phyloP scores from a whole-genome alignment of 345 rosid genomes.

The Aquilaria malaccensis region DNA sequence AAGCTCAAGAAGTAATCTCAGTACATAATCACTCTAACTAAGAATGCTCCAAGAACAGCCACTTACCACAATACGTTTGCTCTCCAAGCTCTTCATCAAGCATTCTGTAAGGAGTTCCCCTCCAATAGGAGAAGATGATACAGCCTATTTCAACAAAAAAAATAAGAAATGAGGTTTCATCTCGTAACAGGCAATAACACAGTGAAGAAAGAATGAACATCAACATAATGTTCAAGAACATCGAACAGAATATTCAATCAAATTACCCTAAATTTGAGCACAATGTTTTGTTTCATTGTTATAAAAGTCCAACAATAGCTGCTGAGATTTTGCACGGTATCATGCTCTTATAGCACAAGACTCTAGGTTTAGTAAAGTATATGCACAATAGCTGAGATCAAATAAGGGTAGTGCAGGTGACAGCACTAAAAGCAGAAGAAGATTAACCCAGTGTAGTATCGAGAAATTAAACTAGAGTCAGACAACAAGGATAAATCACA shows the following conservation, averaged over 20 bases:
- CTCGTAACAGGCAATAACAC: not conserved
- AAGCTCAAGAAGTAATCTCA: too few relatives aligned
- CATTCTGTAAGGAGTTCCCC: conserved; percentile 95
- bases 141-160: conserved; percentile 45
- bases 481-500: not conserved
- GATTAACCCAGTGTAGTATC: too few relatives aligned
- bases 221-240: not conserved
- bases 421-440: too few relatives aligned
- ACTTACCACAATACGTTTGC: conserved; percentile 82
- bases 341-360: not conserved
- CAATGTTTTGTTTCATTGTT: too few relatives aligned
- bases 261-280: not conserved
- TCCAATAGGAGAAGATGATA: conserved; percentile 75
- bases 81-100: conserved; percentile 94
- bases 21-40: not conserved
- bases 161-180: not conserved
- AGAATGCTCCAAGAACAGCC: not conserved
- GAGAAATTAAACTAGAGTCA: not conserved
- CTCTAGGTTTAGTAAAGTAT: not conserved
- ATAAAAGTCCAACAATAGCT: not conserved
- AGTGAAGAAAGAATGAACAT: conserved; percentile 3
- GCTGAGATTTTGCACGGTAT: not conserved
- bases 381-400: too few relatives aligned
- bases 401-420: too few relatives aligned
- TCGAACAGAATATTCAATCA: not conserved